Evolutionary conservation across 1,139 yeast genomes (phyloP), one percentile per base, ranked within the genome.

Genomic region (Kurtzmaniella quercitrusa): DNA sequence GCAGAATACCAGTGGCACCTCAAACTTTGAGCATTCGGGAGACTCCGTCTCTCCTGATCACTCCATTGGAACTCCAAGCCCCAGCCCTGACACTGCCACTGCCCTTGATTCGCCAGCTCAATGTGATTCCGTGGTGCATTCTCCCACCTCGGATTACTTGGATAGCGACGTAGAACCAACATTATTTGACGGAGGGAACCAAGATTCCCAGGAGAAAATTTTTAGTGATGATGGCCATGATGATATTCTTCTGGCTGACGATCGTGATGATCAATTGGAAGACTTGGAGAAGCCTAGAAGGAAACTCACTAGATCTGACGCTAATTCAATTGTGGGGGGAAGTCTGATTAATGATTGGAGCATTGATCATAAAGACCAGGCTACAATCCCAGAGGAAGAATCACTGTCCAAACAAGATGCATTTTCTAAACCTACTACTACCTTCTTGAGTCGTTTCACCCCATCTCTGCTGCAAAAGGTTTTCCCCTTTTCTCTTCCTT

Each of bases 271-370:
- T 3, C 31, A 27, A 27, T 7, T 10, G n/a, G 31, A 27, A n/a
- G 31, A 27, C 5, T 27, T n/a, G 14, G 31, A 3, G 14, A 27
- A 3, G 5, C 31, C 31, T 10, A 10, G 31, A 10, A 47, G 46
- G 29, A 45, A 54, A 18, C 41, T 68, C 5, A 57, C 69, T 16
- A 50, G 52, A 34, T 50, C 54, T 11, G 75, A 70, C 48, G 75
- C 75, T 39, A 56, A 60, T 42, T 67, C 74, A 4, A 56, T 70
- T 39, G 70, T 70, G 18, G 77, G 76, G 7, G 77, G 77, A 27
- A 67, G 63, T 29, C 43, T 58, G 4, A 15, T 60, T 3, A 37
- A 6, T 37, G 39, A 37, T 23, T 25, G 16, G 19, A 37, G n/a
- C 21, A 38, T 21, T 41, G 33, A 39, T 4, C 41, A 34, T 12